Evolutionary conservation across 2,329 filamentous ascomycete species (phyloP), one percentile per base, ranked within the genome.

Genomic region (Knoxdaviesia proteae): DNA sequence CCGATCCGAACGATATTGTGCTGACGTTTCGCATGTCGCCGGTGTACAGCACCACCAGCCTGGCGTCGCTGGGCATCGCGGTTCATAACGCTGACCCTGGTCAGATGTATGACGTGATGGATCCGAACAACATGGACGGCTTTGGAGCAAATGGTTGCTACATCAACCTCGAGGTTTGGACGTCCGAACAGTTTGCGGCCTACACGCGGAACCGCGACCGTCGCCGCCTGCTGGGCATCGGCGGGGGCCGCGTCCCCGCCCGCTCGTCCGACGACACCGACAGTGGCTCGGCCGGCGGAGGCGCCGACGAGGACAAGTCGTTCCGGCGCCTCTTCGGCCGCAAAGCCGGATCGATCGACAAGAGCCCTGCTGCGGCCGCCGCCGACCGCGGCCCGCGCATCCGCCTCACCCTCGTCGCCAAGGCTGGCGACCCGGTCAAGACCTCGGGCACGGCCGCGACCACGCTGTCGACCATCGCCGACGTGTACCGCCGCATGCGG

Each of bases 121-220:
- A 61, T 39, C 45, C 45, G 1, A 47, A 47, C 6, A 50, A 55
- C 36, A 54, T 59, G 4, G 63, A 65, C 29, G 67, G 69, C 2
- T 68, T 70, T 39, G 49, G 54, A 42, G 57, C 64, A 3, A 67
- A 69, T 31, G 65, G 68, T 30, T 64, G 66, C 8, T 69, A 70
- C 42, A 68, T 93, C n/a, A 70, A 80, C 49, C 67, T 93, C 48
- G 77, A 87, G 56, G 81, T 80, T 6, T 84, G 82, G 69, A 88
- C 81, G 0, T 64, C 74, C 6, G 73, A 80, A 7, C 57, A 71
- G 2, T 79, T 74, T 47, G 58, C 58, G 31, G 54, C 59, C 10
- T 62, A 69, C 52, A 61, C 68, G 48, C 59, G 60, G 42, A 59
- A 63, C 33, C 62, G 67, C 46, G 70, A 73, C 49, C 59, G 57